Conservation (phyloP, 2,329 filamentous ascomycete genomes). For the Sclerotinia spermophila region DNA sequence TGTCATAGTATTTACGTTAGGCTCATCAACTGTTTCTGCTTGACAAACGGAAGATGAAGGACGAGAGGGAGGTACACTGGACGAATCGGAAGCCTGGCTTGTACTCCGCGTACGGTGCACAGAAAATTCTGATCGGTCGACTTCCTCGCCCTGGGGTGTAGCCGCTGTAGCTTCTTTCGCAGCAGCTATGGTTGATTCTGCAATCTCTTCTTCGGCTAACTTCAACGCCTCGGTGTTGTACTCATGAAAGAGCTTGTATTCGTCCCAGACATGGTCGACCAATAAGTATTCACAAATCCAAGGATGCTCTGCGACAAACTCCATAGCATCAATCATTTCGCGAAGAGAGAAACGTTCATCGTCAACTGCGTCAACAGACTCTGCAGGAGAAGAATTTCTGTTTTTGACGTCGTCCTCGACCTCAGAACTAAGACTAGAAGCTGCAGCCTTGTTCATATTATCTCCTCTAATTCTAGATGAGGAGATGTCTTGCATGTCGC, state of each 20-base stretch:
- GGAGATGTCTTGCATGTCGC: not conserved
- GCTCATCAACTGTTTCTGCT: too few species aligned
- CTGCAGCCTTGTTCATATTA: not conserved
- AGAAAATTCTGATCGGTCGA: too few species aligned
- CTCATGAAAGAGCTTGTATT: conserved; percentile 7
- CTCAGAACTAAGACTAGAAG: too few species aligned
- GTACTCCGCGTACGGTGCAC: not conserved
- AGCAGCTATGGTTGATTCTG: not conserved
- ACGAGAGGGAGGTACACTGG: too few species aligned
- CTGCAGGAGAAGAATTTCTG: not conserved
- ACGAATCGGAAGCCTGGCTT: not conserved
- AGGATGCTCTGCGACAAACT: not conserved
- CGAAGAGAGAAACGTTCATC: not conserved
- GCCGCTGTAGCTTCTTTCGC: not conserved
- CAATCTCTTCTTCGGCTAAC: not conserved
- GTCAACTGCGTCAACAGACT: not conserved
- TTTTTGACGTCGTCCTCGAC: not conserved
- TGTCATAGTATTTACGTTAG: too few species aligned
- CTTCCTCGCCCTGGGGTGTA: not conserved
- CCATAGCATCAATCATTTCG: conserved; percentile 12
- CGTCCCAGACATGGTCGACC: not conserved
- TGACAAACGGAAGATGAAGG: not conserved
- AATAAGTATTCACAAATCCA: not conserved
- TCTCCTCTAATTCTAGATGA: not conserved
- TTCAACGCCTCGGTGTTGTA: not conserved